Conservation (phyloP, 2,329 filamentous ascomycete genomes). For the Alternaria angustiovoidea region DNA sequence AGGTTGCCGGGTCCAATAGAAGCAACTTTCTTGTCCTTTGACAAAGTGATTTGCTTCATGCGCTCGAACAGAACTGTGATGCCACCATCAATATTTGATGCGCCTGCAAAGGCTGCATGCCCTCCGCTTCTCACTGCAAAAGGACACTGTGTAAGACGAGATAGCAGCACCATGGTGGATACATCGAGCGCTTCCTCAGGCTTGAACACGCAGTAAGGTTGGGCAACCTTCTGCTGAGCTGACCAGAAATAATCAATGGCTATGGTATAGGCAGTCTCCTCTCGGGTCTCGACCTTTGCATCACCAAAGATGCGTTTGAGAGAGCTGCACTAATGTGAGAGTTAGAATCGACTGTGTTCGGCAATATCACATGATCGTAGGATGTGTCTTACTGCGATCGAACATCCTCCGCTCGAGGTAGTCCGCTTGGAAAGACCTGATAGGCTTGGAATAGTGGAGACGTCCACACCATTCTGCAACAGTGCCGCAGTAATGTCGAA, state of each 20-base stretch:
- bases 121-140: conserved; percentile 52
- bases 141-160: conserved; percentile 35
- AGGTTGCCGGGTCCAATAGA: conserved; percentile 41
- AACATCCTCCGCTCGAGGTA: conserved; percentile 8
- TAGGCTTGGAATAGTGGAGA: conserved; percentile 10
- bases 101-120: conserved; percentile 34
- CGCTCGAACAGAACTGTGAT: conserved; percentile 37
- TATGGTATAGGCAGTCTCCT: conserved; percentile 22
- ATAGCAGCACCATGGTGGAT: conserved; percentile 27
- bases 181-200: conserved; percentile 29
- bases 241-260: conserved; percentile 38
- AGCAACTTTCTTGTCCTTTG: conserved; percentile 28
- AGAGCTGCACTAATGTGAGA: conserved; percentile 26
- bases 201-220: conserved; percentile 39
- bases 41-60: conserved; percentile 34
- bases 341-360: background rate
- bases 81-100: conserved; percentile 39
- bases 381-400: conserved; percentile 20
- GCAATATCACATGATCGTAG: background rate
- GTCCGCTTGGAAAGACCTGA: background rate
- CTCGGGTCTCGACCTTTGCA: conserved; percentile 22
- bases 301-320: conserved; percentile 28
- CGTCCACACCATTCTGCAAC: conserved; percentile 18
- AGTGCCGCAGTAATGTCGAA: conserved; percentile 24
- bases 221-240: conserved; percentile 25